Base-by-base conservation (phyloP, 345 rosid genomes). In the Ceriops tagal region DNA sequence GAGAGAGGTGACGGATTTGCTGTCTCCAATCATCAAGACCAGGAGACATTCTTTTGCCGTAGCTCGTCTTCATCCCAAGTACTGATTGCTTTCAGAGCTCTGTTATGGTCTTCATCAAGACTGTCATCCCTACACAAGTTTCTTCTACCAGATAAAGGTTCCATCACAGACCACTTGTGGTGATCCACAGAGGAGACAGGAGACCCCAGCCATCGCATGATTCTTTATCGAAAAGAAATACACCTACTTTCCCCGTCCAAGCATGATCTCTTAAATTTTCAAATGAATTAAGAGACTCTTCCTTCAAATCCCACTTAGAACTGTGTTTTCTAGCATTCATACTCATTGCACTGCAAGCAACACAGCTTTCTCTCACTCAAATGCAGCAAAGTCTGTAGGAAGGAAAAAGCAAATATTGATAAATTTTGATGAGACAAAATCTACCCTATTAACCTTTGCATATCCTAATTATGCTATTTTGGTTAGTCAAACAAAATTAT, bases 301-400 rank as follows among this genome's bases (percentile, higher is more conserved):
- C 96, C 67, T 83, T 84, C 67, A 79, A 64, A 84, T 93, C 96
- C 97, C 97, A 92, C 64, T 92, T 86, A 20, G 97, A 89, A 79
- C 58, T 72, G 56, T 81, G 86, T 76, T 83, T 88, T 76, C 85
- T 79, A 71, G 83, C 82, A 61, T 83, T 71, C 34, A 85, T 80
- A 63, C 93, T 85, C 96, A 87, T 91, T 58, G 71, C 73, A 46
- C 68, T 30, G 72, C 71, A 53, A 58, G 66, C 64, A 62, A 34
- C 55, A 61, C 61, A 34, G 49, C 71, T 59, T 51, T 61, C 72
- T 37, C 70, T 75, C 53, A 49, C 35, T 67, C 52, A 76, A 72
- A 60, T 55, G 30, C 59, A 62, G 68, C 21, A 62, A 15, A 35
- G 64, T 53, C 84, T 69, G 77, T 13, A 7, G 27, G 37, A 62